A percentile compares a stretch with the other conserved stretches of the same genome.
Conservation (phyloP, 2,329 filamentous ascomycete genomes). For the Colletotrichum sp. region DNA sequence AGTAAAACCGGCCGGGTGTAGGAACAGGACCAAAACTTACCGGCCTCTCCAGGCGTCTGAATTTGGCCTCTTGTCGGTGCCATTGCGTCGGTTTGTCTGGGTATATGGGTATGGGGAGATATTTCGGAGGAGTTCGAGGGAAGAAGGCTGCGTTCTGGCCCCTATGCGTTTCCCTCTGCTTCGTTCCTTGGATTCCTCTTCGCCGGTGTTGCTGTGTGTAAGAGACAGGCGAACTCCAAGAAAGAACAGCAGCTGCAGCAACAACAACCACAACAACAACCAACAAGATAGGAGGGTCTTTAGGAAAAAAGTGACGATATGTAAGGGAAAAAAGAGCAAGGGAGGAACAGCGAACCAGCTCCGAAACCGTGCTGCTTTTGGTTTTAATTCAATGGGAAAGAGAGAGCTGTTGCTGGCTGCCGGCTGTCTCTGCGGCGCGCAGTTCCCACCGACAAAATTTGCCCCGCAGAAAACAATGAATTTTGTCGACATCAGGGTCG, state of each 20-base stretch:
- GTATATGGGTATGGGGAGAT: background rate
- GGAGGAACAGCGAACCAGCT: background rate
- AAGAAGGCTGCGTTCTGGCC: background rate
- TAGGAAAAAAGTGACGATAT: background rate
- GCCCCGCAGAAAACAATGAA: conserved; percentile 22
- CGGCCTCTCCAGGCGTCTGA: conserved; percentile 67
- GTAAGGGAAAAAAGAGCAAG: background rate
- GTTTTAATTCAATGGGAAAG: conserved; percentile 5
- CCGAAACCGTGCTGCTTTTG: conserved; percentile 4
- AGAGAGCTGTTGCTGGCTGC: background rate
- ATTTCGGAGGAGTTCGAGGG: background rate
- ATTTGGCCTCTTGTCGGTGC: conserved; percentile 40
- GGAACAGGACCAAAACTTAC: conserved; percentile 46
- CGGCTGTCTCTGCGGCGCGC: background rate
- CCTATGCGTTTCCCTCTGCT: background rate
- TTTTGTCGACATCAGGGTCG: conserved; percentile 25
- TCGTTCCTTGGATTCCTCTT: background rate
- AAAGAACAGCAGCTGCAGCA: background rate
- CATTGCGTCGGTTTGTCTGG: conserved; percentile 13
- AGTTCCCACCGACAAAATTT: conserved; percentile 12
- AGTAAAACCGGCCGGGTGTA: background rate
- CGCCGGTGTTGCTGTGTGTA: background rate
- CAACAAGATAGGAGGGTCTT: background rate
- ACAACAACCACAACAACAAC: background rate
- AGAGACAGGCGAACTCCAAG: background rate